phyloP scores from a whole-genome alignment of 2,329 filamentous ascomycete genomes.

The Pyricularia grisea region DNA sequence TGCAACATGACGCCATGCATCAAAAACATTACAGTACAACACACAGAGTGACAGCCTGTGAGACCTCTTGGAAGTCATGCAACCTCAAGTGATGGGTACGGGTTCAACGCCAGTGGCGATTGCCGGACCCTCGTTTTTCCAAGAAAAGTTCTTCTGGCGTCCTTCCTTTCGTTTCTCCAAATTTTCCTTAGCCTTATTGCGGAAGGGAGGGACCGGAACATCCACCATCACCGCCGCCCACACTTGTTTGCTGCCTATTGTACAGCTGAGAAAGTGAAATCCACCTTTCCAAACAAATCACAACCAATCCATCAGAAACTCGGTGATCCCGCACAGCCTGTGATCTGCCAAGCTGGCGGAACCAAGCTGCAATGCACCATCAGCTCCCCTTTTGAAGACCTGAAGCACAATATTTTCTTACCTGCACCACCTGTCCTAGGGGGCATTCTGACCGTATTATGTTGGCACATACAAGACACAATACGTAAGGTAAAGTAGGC shows the following conservation, averaged over 20 bases:
- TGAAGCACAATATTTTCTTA: neutral
- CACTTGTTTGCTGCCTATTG: neutral
- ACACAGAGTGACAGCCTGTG: neutral
- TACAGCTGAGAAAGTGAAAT: neutral
- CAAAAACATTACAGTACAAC: neutral
- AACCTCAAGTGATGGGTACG: neutral
- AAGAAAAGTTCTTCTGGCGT: neutral
- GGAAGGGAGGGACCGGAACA: neutral
- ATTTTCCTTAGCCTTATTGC: neutral
- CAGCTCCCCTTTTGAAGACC: neutral
- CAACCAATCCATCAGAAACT: neutral
- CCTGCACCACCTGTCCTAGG: neutral
- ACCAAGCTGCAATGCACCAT: neutral
- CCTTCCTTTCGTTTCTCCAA: neutral
- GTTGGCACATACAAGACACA: neutral
- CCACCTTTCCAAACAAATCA: neutral
- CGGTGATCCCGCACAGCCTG: neutral
- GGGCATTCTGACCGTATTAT: neutral
- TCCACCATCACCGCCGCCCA: neutral
- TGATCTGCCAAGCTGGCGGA: neutral
- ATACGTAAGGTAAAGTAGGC: neutral
- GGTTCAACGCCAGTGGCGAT: neutral
- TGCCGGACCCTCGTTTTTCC: neutral
- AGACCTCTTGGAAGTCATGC: neutral
- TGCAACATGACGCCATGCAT: neutral